Evolutionary conservation across 2,329 filamentous ascomycete genomes (phyloP).

Genomic region (Exophiala sideris): DNA sequence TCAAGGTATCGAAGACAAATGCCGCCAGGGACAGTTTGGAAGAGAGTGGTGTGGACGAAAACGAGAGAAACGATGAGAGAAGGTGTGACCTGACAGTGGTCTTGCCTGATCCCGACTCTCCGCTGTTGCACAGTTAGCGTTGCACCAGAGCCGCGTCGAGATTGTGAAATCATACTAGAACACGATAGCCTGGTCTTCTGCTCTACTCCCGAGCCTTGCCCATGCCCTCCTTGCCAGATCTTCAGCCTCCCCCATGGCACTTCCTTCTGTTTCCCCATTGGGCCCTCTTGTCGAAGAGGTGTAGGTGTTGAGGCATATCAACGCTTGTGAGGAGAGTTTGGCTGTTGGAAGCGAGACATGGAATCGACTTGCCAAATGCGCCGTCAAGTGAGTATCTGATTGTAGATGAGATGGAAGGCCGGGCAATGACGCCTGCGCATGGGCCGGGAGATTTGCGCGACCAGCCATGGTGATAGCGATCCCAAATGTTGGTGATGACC

Average conservation of each 20-base stretch:
- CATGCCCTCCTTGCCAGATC: conserved; percentile 86
- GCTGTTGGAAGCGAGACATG: conserved; percentile 88
- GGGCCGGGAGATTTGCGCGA: conserved; percentile 53
- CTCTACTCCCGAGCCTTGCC: conserved; percentile 77
- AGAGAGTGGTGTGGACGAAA: conserved; percentile 87
- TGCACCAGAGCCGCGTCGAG: conserved; percentile 7
- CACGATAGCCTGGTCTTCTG: conserved; percentile 87
- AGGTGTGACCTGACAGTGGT: conserved; percentile 90
- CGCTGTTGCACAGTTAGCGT: conserved; percentile 54
- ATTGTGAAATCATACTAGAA: conserved; percentile 69
- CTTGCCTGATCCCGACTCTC: conserved; percentile 94
- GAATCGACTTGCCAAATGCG: conserved; percentile 60
- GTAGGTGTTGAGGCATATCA: conserved; percentile 93
- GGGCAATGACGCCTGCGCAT: conserved; percentile 78
- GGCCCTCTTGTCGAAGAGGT: conserved; percentile 81
- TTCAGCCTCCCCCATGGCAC: conserved; percentile 87
- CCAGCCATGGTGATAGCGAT: conserved; percentile 37
- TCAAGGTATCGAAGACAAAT: conserved; percentile 93
- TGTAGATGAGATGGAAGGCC: conserved; percentile 71
- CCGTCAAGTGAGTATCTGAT: conserved; percentile 51
- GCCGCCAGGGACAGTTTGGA: conserved; percentile 89
- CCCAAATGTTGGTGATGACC: neutral
- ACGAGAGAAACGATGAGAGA: conserved; percentile 78
- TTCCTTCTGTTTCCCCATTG: conserved; percentile 88
- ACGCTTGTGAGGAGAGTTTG: conserved; percentile 81